These are phyloP conservation scores for Capsella rubella DNA, from an alignment of 441 rosid genomes.

Conservation along the genomic window DNA sequence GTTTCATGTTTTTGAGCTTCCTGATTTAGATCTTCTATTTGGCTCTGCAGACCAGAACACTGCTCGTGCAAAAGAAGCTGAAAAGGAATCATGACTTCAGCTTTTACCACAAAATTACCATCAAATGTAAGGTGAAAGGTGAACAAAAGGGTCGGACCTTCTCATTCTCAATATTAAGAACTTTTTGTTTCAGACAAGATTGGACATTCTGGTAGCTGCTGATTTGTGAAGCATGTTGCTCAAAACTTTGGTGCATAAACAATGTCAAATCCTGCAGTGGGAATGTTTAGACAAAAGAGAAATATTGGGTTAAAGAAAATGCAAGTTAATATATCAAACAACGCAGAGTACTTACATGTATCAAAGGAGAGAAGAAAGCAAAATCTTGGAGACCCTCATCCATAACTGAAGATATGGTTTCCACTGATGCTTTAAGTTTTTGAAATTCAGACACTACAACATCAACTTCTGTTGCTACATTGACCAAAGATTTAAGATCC, in stretches of 20 bases:
- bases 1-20: constrained; percentile 60
- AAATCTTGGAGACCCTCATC: constrained; percentile 71
- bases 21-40: constrained; percentile 55
- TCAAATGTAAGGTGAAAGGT: constrained; percentile 2
- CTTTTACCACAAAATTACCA: constrained; percentile 17
- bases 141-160: constrained; percentile 55
- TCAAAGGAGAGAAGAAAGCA: constrained; percentile 49
- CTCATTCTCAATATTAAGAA: constrained; percentile 64
- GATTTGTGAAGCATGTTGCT: constrained; percentile 57
- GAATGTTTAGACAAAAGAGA: constrained; percentile 26
- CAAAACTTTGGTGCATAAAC: constrained; percentile 52
- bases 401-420: constrained; percentile 54
- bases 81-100: constrained; percentile 27
- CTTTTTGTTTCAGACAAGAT: constrained; percentile 53
- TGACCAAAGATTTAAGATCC: constrained; percentile 47
- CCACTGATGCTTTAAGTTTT: constrained; percentile 53
- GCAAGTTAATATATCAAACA: constrained; percentile 20
- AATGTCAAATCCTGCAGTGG: constrained; percentile 68
- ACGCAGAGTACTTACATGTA: constrained; percentile 62
- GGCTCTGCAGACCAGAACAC: constrained; percentile 58
- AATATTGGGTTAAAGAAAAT: not conserved
- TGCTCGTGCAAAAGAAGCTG: constrained; percentile 61
- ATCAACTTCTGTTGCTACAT: constrained; percentile 65
- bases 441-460: constrained; percentile 64
- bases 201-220: constrained; percentile 53